Percentiles rank a stretch among this genome's conserved stretches.
phyloP scores from a whole-genome alignment of 805 yeast genomes.

The Candida alai region DNA sequence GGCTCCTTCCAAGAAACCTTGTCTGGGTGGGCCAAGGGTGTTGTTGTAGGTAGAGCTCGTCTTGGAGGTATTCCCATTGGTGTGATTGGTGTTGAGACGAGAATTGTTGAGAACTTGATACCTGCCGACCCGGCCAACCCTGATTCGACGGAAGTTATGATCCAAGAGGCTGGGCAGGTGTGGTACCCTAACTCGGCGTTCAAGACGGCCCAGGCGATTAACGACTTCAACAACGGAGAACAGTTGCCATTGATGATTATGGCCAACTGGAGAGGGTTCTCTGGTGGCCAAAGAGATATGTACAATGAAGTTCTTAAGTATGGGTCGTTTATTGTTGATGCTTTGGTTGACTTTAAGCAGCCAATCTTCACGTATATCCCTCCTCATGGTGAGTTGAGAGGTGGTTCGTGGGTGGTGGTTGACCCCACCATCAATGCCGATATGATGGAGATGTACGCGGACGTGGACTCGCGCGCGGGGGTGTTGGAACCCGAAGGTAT shows the following conservation, averaged over 20 bases:
- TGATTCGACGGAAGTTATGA: conserved; percentile 78
- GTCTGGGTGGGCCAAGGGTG: conserved; percentile 98
- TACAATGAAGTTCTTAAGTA: conserved; percentile 96
- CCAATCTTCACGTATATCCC: conserved; percentile 97
- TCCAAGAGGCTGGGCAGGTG: conserved; percentile 98
- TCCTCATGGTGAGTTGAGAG: conserved; percentile 97
- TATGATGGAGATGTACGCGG: conserved; percentile 99
- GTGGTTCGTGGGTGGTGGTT: conserved; percentile 99
- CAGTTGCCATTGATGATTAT: conserved; percentile 94
- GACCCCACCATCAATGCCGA: conserved; percentile 96
- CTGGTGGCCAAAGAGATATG: conserved; percentile 99
- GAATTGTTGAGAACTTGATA: conserved; percentile 78
- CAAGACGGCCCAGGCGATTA: conserved; percentile 98
- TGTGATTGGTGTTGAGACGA: conserved; percentile 93
- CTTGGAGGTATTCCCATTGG: conserved; percentile 99
- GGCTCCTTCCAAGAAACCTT: conserved; percentile 93
- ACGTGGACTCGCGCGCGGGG: conserved; percentile 93
- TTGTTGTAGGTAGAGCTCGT: conserved; percentile 97
- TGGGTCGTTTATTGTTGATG: conserved; percentile 96
- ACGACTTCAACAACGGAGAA: conserved; percentile 97
- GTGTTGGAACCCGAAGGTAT: conserved; percentile 98
- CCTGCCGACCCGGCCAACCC: conserved; percentile 99
- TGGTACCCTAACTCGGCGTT: conserved; percentile 99
- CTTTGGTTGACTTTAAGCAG: conserved; percentile 91
- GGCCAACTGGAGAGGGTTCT: conserved; percentile 99